Base-by-base conservation (phyloP, 306 rosid species). In the Dryas octopetala region DNA sequence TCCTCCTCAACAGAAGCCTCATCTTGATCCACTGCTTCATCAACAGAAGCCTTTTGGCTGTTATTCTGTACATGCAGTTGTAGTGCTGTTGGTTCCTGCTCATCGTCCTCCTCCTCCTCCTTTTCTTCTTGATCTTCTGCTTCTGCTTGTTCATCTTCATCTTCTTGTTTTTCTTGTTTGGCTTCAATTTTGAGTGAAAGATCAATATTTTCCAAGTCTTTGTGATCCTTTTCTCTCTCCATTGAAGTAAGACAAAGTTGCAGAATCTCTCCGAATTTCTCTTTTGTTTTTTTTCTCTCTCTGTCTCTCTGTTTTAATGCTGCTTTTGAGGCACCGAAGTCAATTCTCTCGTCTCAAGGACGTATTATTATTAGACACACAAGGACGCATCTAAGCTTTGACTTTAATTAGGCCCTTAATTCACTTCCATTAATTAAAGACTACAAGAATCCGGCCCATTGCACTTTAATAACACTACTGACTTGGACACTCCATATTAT, bases 281-380 rank as follows among this genome's bases (percentile, higher is more conserved):
- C 51, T 79, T 71, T 14, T 79, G 71, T 74, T 64, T 68, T 45
- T 74, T 17, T 69, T 55, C 61, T 80, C 7, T 83, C 73, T 75
- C 61, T 66, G 19, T 19, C 26, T 71, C 5, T 59, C 17, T 62
- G 19, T 61, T 80, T 71, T 78, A 66, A 83, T 83, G 85, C 88
- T 68, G 53, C 81, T 86, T 91, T 88, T 87, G 87, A 89, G 97
- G 96, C 94, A 90, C 96, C 89, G 83, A 89, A 94, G 98, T 94
- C 98, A 94, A 91, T 82, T 82, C 86, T 74, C 82, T 77, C 88
- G 81, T 86, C 90, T 83, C 86, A 73, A 85, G 77, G 87, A 83
- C 81, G 76, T 82, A 76, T 71, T 78, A 75, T 69, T 4, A 75
- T 88, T 91, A 76, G 81, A 87, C 88, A 80, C 87, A 89, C 75